Evolutionary conservation across 2,329 filamentous ascomycete genomes (phyloP), one percentile per base, ranked within the genome.

Genomic region (Colletotrichum tofieldiae): DNA sequence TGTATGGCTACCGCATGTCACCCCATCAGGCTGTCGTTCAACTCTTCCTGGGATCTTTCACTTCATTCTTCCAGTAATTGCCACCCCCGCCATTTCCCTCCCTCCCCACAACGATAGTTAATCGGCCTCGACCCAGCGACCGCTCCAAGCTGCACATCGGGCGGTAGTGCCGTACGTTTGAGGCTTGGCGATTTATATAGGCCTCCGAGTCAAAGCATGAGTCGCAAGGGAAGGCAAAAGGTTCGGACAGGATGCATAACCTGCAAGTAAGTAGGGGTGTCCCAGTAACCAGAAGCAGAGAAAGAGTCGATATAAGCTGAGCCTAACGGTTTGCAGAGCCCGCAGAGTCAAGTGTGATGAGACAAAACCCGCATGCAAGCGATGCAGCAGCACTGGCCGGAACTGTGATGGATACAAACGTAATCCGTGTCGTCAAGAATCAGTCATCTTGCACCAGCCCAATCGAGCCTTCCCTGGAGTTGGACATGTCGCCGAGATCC

Each of bases 341-440:
- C 85, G 87, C 65, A 86, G 87, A 70, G 84, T 90, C 64, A 90
- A 89, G 77, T 90, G 88, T 76, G 88, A 89, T 73, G 88, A 90
- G 78, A 79, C 78, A 18, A 88, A 86, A 67, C 87, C 88, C 1
- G 79, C 78, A 47, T 90, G 88, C 75, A 78, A 83, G 45, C 84
- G 86, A 71, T 90, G 88, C 75, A 84, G 83, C 26, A 86, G 84
- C 65, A 89, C 88, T 2, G 87, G 88, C 23, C 84, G 88, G 62
- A 84, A 83, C 37, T 67, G 56, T 26, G 56, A 67, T 14, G 65
- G 65, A 18, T 67, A 67, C 47, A 23, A 29, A 29, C 29, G 32
- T 14, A 29, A 32, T 43, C 8, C 5, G 2, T 6, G n/a, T 16
- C 7, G 23, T 18, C 37, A 23, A 37, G 26, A 52, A 20, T 12